Evolutionary conservation across 2,329 filamentous ascomycete species (phyloP).

Genomic region (Aureobasidium sp.): DNA sequence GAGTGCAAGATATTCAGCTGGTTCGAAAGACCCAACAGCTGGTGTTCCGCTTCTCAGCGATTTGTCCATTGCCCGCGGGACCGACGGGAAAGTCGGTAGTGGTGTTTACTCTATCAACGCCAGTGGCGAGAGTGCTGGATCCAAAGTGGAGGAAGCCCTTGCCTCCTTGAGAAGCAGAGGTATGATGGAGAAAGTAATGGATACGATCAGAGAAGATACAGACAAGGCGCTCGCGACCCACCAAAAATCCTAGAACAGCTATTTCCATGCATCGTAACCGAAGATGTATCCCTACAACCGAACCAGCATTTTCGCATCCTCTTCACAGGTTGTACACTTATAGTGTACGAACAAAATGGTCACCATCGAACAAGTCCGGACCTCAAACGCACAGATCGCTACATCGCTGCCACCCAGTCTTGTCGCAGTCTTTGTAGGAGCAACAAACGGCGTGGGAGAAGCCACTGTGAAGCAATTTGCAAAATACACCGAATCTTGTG

Average conservation of each 20-base stretch:
- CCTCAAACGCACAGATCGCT: conserved; percentile 28
- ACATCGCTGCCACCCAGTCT: conserved; percentile 29
- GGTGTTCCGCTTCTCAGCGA: conserved; percentile 16
- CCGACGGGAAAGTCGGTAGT: conserved; percentile 23
- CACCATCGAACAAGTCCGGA: conserved; percentile 20
- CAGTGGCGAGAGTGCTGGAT: conserved; percentile 20
- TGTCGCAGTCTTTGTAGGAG: conserved; percentile 44
- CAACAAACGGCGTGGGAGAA: conserved; percentile 43
- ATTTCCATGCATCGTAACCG: conserved; percentile 53
- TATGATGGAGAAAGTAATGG: conserved; percentile 24
- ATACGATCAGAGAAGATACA: conserved; percentile 19
- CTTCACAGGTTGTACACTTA: too few species aligned
- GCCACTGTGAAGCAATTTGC: conserved; percentile 38
- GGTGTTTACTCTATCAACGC: conserved; percentile 26
- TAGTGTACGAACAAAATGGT: conserved; percentile 23
- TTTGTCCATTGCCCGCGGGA: conserved; percentile 16
- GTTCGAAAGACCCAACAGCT: conserved; percentile 9
- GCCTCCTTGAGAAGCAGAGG: conserved; percentile 24
- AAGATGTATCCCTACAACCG: conserved; percentile 78
- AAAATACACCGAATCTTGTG: conserved; percentile 26
- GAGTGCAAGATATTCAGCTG: conserved; percentile 24
- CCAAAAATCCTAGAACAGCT: neutral
- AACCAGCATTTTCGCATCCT: conserved; percentile 37
- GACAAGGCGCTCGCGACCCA: conserved; percentile 1
- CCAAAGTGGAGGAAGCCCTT: conserved; percentile 22